Base-by-base conservation (phyloP, 2,329 filamentous ascomycete genomes). In the Fusarium sp. region DNA sequence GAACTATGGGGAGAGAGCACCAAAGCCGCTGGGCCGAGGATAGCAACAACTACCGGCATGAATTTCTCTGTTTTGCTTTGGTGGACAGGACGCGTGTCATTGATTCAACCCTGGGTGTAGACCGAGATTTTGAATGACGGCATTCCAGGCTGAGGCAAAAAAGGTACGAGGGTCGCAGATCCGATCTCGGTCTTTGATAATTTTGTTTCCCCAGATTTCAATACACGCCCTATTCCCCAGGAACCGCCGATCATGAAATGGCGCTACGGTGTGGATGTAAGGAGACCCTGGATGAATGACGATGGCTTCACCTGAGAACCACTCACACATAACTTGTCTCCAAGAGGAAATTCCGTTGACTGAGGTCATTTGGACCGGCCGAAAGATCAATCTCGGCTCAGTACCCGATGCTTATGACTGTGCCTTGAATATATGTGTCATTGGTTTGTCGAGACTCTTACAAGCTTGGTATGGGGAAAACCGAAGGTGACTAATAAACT, bases 11-110 rank as follows among this genome's bases (percentile, higher is more conserved):
- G 65, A 52, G 45, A 46, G 60, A 55, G 57, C 54, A 56, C 61
- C 71, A 72, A 57, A 69, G 69, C 71, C 71, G 62, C 67, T 74
- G 65, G 62, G 22, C 71, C 71, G 71, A 73, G 58, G 57, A 53
- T 34, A 44, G 36, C 58, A 56, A 66, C 58, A 56, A 66, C 65
- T 73, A 54, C 69, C 71, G 67, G 65, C 56, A 46, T 57, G 26
- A 38, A 42, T 31, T 49, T 39, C 17, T 66, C 36, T 55, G 45
- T 57, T 53, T 55, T 44, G 21, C 38, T 45, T 36, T 56, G 22
- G 28, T 15, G 31, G 21, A 45, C 31, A 47, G 15, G 43, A 42
- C 57, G 50, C 52, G 42, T 52, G 28, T 26, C n/a, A 38, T 39
- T 56, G 58, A 47, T 19, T 55, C 56, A 62, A 56, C 46, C 24